Percentiles rank a stretch among this genome's conserved stretches.
Conservation (phyloP, 1,139 yeast genomes). For the Yamadazyma sp. region DNA sequence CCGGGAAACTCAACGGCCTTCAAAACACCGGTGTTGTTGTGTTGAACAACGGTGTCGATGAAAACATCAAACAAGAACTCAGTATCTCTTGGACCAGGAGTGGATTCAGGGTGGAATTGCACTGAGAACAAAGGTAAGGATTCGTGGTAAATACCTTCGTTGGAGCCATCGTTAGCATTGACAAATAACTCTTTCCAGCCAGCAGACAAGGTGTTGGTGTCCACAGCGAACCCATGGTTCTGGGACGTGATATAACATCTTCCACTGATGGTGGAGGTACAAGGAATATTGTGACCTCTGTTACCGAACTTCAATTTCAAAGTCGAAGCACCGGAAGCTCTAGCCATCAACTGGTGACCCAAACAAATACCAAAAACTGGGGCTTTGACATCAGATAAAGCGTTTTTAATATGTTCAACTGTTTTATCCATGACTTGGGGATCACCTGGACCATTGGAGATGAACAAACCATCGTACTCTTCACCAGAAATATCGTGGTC, state of each 20-base stretch:
- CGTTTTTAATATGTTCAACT: constrained; percentile 57
- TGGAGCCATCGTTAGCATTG: constrained; percentile 95
- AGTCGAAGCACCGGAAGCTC: constrained; percentile 95
- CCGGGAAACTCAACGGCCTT: constrained; percentile 91
- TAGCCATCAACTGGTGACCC: constrained; percentile 96
- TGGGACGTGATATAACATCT: constrained; percentile 98
- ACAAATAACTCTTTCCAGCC: constrained; percentile 96
- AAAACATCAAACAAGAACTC: constrained; percentile 96
- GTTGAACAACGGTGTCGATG: constrained; percentile 74
- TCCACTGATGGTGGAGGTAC: constrained; percentile 89
- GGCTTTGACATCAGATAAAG: constrained; percentile 60
- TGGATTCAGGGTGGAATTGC: constrained; percentile 98
- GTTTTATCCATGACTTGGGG: constrained; percentile 80
- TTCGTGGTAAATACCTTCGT: constrained; percentile 96
- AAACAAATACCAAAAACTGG: constrained; percentile 97
- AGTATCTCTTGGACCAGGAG: constrained; percentile 99
- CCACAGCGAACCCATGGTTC: constrained; percentile 98
- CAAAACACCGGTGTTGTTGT: constrained; percentile 51
- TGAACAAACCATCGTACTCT: constrained; percentile 87
- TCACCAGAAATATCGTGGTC: constrained; percentile 79
- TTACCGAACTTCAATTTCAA: constrained; percentile 95
- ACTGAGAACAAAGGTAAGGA: constrained; percentile 94
- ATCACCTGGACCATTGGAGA: constrained; percentile 99
- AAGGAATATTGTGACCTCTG: constrained; percentile 99
- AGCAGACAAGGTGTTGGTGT: constrained; percentile 62